Percentiles rank a stretch among this genome's conserved stretches.
Conservation (phyloP, 768 basidiomycete genomes). For the Chlorophyllum brunneum region DNA sequence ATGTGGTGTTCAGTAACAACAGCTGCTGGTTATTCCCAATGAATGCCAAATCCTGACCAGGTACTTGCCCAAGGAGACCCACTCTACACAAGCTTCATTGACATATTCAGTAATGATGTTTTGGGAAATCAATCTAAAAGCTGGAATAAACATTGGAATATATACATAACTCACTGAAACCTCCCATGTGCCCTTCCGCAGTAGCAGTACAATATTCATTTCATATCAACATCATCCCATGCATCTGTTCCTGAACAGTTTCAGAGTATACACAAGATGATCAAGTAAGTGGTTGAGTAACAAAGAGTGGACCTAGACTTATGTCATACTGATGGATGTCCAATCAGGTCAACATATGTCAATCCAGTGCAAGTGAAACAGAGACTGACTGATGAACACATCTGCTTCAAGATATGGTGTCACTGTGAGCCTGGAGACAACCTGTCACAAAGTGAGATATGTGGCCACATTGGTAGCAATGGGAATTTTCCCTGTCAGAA, state of each 20-base stretch:
- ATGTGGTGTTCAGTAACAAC: slow-evolving; percentile 18
- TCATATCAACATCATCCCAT: slow-evolving; percentile 34
- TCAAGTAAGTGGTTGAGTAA: slow-evolving; percentile 24
- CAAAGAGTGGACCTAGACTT: background rate
- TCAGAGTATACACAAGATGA: slow-evolving; percentile 24
- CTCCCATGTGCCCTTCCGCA: slow-evolving; percentile 30
- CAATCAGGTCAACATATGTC: slow-evolving; percentile 25
- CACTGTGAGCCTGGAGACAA: slow-evolving; percentile 34
- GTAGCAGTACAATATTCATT: slow-evolving; percentile 34
- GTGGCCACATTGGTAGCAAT: slow-evolving; percentile 34
- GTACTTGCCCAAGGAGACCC: slow-evolving; percentile 26
- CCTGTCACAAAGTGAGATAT: slow-evolving; percentile 34
- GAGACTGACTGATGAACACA: slow-evolving; percentile 18
- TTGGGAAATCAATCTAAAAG: slow-evolving; percentile 41
- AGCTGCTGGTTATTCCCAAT: slow-evolving; percentile 16
- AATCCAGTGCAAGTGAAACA: slow-evolving; percentile 30
- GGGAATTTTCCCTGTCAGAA: slow-evolving; percentile 39
- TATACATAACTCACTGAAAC: slow-evolving; percentile 33
- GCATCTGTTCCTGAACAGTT: slow-evolving; percentile 36
- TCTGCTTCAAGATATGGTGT: slow-evolving; percentile 22
- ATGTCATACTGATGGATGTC: background rate
- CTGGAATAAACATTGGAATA: slow-evolving; percentile 43
- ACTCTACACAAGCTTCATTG: slow-evolving; percentile 27
- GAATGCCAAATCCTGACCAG: slow-evolving; percentile 32
- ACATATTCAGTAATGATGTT: slow-evolving; percentile 37